A percentile compares a stretch with the other conserved stretches of the same genome.
Conservation (phyloP, 305 asterid species). For the Coffea humblotiana region DNA sequence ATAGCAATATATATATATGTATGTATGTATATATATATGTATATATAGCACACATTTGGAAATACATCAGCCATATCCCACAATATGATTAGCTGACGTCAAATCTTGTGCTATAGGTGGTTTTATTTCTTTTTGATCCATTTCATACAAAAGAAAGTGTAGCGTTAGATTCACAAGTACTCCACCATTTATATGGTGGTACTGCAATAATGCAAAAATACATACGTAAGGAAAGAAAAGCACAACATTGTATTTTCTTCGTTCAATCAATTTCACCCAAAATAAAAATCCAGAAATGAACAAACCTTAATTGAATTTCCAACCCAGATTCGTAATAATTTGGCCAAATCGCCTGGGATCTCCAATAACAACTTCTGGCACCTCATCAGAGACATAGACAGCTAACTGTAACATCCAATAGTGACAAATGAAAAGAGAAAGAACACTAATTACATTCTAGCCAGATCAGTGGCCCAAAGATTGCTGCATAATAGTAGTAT, state of each 20-base stretch:
- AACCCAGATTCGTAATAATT: slow-evolving; percentile 69
- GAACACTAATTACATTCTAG: slow-evolving; percentile 17
- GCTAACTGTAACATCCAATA: slow-evolving; percentile 58
- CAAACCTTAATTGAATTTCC: slow-evolving; percentile 81
- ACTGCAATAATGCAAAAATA: not conserved
- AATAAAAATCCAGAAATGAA: not conserved
- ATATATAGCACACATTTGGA: too few species aligned
- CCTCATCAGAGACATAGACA: slow-evolving; percentile 67
- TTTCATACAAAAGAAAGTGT: not conserved
- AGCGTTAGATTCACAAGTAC: not conserved
- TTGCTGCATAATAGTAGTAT: not conserved
- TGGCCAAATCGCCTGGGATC: slow-evolving; percentile 81
- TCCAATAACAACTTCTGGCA: slow-evolving; percentile 73
- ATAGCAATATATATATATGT: too few species aligned
- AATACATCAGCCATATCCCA: too few species aligned
- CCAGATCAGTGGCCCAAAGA: slow-evolving; percentile 8
- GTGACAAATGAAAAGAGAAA: slow-evolving; percentile 8
- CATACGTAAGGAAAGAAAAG: too few species aligned
- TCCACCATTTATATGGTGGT: not conserved
- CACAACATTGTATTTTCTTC: not conserved
- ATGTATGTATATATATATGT: too few species aligned
- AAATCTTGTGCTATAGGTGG: too few species aligned
- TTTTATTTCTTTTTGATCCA: not conserved
- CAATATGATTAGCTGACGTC: too few species aligned
- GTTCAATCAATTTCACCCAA: not conserved